A percentile compares a stretch with the other conserved stretches of the same genome.
These are phyloP conservation scores for Rhodotorula babjevae DNA, from an alignment of 768 basidiomycete genomes.

Conservation along the genomic window DNA sequence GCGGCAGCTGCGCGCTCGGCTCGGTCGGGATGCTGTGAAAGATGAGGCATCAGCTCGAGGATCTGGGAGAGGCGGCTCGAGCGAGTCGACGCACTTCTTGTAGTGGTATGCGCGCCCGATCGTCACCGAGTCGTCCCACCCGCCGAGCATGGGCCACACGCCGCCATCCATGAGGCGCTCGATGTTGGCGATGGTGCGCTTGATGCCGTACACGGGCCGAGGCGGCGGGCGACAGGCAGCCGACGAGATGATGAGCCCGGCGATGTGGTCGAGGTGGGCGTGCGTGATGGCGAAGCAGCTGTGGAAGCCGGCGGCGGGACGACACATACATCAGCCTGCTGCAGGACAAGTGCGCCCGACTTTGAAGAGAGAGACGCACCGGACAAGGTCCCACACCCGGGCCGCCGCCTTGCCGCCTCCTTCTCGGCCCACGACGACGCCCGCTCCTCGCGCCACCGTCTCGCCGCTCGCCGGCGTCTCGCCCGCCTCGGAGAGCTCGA, in stretches of 20 bases:
- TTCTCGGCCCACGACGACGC: neutral
- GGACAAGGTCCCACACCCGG: constrained; percentile 50
- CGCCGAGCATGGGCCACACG: constrained; percentile 79
- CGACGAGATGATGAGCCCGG: constrained; percentile 73
- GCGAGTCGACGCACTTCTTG: constrained; percentile 55
- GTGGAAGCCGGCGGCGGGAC: neutral
- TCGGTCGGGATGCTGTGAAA: constrained; percentile 11
- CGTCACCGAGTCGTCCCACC: constrained; percentile 55
- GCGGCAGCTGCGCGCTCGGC: constrained; percentile 1
- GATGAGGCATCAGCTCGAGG: neutral
- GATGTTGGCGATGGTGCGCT: constrained; percentile 62
- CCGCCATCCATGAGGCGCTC: constrained; percentile 70
- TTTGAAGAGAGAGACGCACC: constrained; percentile 17
- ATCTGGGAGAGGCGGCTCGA: too few relatives aligned
- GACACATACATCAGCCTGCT: too few relatives aligned
- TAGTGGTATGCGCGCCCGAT: constrained; percentile 52
- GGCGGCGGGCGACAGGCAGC: constrained; percentile 57
- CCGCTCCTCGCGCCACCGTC: neutral
- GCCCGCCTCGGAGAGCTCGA: too few relatives aligned
- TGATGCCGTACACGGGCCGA: constrained; percentile 62
- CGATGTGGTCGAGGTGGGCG: constrained; percentile 85
- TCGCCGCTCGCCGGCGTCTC: too few relatives aligned
- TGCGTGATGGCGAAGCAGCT: constrained; percentile 84
- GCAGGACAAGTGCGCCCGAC: too few relatives aligned
- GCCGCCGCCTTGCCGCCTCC: constrained; percentile 47